phyloP scores from a whole-genome alignment of 805 yeast species.

The Wickerhamiella sergipiensis region DNA sequence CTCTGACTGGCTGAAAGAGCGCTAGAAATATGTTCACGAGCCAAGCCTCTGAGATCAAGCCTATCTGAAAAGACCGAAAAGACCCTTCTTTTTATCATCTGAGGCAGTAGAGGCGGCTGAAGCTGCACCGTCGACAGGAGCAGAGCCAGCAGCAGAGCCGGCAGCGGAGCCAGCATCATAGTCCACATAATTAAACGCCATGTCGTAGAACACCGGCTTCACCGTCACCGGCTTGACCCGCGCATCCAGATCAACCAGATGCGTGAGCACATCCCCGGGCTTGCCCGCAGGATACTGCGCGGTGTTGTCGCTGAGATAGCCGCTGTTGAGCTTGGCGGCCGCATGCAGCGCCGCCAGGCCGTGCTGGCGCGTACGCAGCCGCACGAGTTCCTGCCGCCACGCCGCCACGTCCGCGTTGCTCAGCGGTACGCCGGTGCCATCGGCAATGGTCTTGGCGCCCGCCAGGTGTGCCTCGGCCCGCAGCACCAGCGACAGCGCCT shows the following conservation, averaged over 20 bases:
- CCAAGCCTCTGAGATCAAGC: no score
- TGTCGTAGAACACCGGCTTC: slow-evolving; percentile 85
- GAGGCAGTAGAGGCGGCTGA: neutral
- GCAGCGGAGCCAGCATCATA: neutral
- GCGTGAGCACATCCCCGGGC: slow-evolving; percentile 14
- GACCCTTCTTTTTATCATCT: neutral
- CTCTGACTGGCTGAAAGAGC: no score
- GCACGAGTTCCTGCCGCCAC: slow-evolving; percentile 4
- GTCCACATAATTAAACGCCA: slow-evolving; percentile 70
- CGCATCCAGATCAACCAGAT: slow-evolving; percentile 23
- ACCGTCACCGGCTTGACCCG: slow-evolving; percentile 48
- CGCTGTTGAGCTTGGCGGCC: slow-evolving; percentile 3
- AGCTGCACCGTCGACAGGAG: neutral
- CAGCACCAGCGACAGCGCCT: slow-evolving; percentile 22
- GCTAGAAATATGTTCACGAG: no score
- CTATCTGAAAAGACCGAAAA: neutral
- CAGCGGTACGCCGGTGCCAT: slow-evolving; percentile 13
- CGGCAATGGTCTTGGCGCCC: slow-evolving; percentile 10
- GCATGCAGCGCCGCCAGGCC: slow-evolving; percentile 28
- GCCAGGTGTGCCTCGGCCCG: slow-evolving; percentile 9
- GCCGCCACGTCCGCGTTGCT: slow-evolving; percentile 2
- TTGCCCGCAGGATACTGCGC: slow-evolving; percentile 27
- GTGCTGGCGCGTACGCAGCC: slow-evolving; percentile 14
- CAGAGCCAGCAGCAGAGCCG: neutral
- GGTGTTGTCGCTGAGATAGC: slow-evolving; percentile 34